Evolutionary conservation across 148 eudicot genomes (phyloP), one percentile per base, ranked within the genome.

Genomic region (Vaccinium macrocarpon): DNA sequence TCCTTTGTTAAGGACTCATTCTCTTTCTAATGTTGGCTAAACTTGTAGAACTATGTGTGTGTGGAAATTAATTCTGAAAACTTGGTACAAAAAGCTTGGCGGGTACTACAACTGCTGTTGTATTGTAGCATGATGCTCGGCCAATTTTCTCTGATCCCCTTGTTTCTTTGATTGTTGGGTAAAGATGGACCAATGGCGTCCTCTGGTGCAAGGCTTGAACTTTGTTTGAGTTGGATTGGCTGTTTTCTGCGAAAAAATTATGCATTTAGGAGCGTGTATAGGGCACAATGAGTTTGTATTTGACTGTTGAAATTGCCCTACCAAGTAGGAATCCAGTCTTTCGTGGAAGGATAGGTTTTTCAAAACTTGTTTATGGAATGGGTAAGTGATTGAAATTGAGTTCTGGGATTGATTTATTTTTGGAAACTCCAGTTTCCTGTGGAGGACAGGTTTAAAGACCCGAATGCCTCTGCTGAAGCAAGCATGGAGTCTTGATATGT

Each of bases 41-140:
- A 84, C 83, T 84, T 86, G 84, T 76, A 81, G 75, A 85, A 85
- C 61, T 83, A 76, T 86, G 87, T 32, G 55, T 27, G 77, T 84
- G 87, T 83, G 84, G 82, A 86, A 85, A 85, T 81, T 83, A 82
- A 85, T 87, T 75, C 62, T 59, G 61, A 49, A 73, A 79, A 46
- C 73, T 75, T 76, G 68, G 68, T 62, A 62, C 78, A 74, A 74
- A 72, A 42, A 42, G 10, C 78, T 18, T 5, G 12, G 78, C n/a
- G 10, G 52, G 52, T 42, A 18, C 51, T 2, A 42, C 11, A 8
- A 42, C 51, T 74, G 27, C 19, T 46, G n/a, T 74, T n/a, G 11
- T 74, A 25, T 38, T 19, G 4, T 74, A 18, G 12, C 78, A 74
- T 74, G 51, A 42, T 42, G 8, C 49, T 74, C 18, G 3, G 49